Base-by-base conservation (phyloP, 2,329 filamentous ascomycete species). In the Pseudocercospora vitis region DNA sequence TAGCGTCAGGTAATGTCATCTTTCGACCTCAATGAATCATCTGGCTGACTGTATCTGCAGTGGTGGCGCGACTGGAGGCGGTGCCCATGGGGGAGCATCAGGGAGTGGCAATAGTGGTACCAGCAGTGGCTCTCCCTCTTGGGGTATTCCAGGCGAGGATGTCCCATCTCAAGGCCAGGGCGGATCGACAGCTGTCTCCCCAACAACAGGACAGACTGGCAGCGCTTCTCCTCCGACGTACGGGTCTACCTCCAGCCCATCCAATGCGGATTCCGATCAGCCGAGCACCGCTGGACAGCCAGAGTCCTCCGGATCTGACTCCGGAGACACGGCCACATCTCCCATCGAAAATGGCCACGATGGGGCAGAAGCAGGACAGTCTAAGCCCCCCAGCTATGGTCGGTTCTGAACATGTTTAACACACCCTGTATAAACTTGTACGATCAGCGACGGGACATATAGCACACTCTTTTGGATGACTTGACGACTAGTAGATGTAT, bases 381-480 rank as follows among this genome's bases (percentile, higher is more conserved):
- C n/a, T n/a, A n/a, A n/a, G n/a, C n/a, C n/a, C n/a, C n/a, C n/a
- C n/a, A n/a, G n/a, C n/a, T 42, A 42, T 11, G 19, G 18, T 12
- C 19, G 14, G 33, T 11, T 18, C 21, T 42, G 37, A 42, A 23
- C n/a, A 6, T 12, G 21, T 7, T 24, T 21, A 12, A 42, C 5
- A 14, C 11, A 5, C 2, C 18, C 11, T 42, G 37, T 42, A 42
- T 8, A 18, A 42, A n/a, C 21, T 12, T 42, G 37, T 42, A 42
- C n/a, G 18, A 42, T 7, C 21, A 42, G 11, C 8, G 24, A 42
- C 8, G 19, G 7, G n/a, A n/a, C 37, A 42, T 21, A 42, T 42
- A 37, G 33, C 37, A 42, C 37, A 42, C 37, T 42, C 37, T 7
- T 42, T 42, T 42, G 19, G 21, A 42, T 21, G 37, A 42, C 21